phyloP scores from a whole-genome alignment of 805 yeast genomes.

The Cyberlindnera mycetangii region DNA sequence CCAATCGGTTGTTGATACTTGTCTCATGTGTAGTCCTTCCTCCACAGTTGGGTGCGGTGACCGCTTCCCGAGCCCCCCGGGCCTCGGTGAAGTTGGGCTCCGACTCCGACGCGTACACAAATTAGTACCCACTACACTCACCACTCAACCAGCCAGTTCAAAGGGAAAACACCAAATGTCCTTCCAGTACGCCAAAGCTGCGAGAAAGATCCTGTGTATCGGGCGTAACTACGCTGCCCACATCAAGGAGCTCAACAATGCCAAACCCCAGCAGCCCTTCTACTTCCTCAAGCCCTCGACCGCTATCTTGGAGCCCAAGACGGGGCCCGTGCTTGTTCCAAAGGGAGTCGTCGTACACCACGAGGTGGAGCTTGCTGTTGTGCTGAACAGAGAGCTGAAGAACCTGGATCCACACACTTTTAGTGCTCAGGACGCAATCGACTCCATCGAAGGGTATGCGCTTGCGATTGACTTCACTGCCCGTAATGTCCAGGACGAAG shows the following conservation, averaged over 20 bases:
- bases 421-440: constrained; percentile 63
- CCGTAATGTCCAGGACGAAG: constrained; percentile 92
- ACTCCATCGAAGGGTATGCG: constrained; percentile 82
- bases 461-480: constrained; percentile 94
- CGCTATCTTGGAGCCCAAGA: constrained; percentile 59
- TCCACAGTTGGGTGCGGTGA: background rate
- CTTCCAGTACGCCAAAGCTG: constrained; percentile 50
- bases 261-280: constrained; percentile 81
- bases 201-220: constrained; percentile 84
- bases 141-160: too few species aligned
- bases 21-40: background rate
- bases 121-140: background rate
- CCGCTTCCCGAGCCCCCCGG: background rate
- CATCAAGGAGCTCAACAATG: constrained; percentile 81
- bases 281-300: constrained; percentile 90
- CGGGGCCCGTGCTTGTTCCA: constrained; percentile 83
- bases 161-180: too few species aligned
- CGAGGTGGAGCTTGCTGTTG: constrained; percentile 87
- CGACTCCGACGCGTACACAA: constrained; percentile 3
- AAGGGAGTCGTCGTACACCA: constrained; percentile 79
- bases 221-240: constrained; percentile 99
- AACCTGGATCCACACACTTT: constrained; percentile 57
- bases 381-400: constrained; percentile 61
- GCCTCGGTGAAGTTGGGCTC: background rate
- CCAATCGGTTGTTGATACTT: constrained; percentile 8